Base-by-base conservation (phyloP, 2,329 filamentous ascomycete species). In the Venturiaceae sp. region DNA sequence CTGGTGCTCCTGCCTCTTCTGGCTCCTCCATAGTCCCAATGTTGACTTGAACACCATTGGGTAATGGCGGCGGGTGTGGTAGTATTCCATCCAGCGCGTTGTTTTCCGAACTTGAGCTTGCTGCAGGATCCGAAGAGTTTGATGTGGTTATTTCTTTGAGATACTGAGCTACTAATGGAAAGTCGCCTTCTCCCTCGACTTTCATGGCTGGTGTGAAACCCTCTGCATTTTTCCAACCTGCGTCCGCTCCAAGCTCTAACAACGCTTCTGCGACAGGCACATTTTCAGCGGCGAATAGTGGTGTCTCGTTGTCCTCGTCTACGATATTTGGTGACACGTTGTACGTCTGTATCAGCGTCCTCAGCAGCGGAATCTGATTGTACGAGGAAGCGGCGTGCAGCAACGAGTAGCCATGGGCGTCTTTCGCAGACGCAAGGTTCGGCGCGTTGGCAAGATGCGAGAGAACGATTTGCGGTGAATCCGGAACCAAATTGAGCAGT, bases 371-470 rank as follows among this genome's bases (percentile, higher is more conserved):
- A 36, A 90, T 75, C 69, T 97, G 92, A 69, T 87, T 88, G 79
- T 97, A 99, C 64, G 92, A 96, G 19, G 90, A 86, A 16, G 92
- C 90, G 56, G 94, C 94, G 73, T 99, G 94, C 53, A 97, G 77
- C 28, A 97, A 83, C 52, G 91, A 95, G 76, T 99, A 99, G 66
- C 94, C 94, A 68, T 96, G 88, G 60, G 87, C 84, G 72, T 99
- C 94, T 74, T 95, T 90, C 56, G 81, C 76, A 2, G 85, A 82
- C 57, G 94, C 92, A 57, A 95, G 78, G 9, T 82, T 74, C 34
- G 90, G 89, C 64, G 90, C 82, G 61, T 84, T 77, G 62, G 83
- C 82, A 56, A 99, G 84, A 64, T 92, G 83, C 60, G 84, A 77
- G 62, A 96, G 78, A 58, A 99, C 83, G 47, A 82, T 79, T 44